Evolutionary conservation across 805 yeast species (phyloP), one percentile per base, ranked within the genome.

Genomic region (Saturnispora silvae): DNA sequence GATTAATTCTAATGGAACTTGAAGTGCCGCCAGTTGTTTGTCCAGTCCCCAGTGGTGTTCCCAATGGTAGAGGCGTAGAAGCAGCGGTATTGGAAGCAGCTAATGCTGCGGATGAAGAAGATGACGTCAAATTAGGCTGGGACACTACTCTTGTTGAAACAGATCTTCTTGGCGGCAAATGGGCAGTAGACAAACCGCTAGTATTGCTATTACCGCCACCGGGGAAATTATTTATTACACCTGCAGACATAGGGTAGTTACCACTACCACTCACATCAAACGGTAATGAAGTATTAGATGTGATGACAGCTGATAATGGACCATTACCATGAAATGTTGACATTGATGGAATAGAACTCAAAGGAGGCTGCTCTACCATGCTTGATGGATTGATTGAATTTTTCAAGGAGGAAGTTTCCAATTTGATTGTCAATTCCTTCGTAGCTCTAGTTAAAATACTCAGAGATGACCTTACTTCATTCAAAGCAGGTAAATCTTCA

Each of bases 351-450:
- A 60, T 57, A 6, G 64, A 50, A 9, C 58, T 53, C 26, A 60
- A 40, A 1, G 61, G 56, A 10, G 64, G 63, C 38, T 56, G 61
- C 25, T 56, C 60, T 20, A 46, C 42, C 19, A 45, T 33, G 17
- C 38, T 45, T 1, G 51, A 35, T 7, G 47, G 37, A 13, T 42
- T 40, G 35, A 45, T 51, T 6, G 52, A 42, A 15, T 51, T 51
- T 28, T 59, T 59, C 42, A 59, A 72, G 14, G 78, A 64, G 41
- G 81, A 73, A 28, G 70, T 65, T 53, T 87, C 96, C 30, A 87
- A 60, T 47, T 83, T 66, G n/a, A 84, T 77, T 0, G 96, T 86
- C 13, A 89, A 81, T 51, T 89, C 97, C 51, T 89, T 89, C 4
- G 96, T 84, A 3, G 87, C 81, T 45, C 84, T 76, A 0, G 96